Base-by-base conservation (phyloP, 305 asterid genomes). In the Fraxinus xanthoxyloides region DNA sequence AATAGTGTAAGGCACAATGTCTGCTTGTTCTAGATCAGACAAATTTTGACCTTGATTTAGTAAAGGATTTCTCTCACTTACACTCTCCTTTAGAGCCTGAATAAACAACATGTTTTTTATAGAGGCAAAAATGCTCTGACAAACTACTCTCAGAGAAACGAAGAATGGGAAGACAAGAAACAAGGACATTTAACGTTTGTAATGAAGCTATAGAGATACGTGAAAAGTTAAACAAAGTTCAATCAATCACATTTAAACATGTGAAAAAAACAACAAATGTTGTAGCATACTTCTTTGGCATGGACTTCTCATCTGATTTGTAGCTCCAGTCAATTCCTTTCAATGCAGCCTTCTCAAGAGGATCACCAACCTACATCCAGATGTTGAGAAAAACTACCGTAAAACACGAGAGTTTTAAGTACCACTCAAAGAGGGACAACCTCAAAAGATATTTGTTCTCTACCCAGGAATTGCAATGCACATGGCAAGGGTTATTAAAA, bases 271-370 rank as follows among this genome's bases (percentile, higher is more conserved):
- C 9, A 82, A 83, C 34, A 70, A 69, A 73, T 34, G 80, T 30
- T 61, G 76, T 56, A 63, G 84, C 93, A 82, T 94, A 92, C 98
- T 89, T 94, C 87, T 94, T 95, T 51, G 99, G 98, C 87, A 92
- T 82, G 80, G 98, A 96, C 84, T 95, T 95, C 86, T 95, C 99
- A 91, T 95, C 99, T 87, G 98, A 94, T 87, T 87, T 94, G 87
- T 95, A 95, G 82, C 88, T 85, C 99, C 99, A 95, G 56, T 91
- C 98, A 76, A 95, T 94, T 88, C 98, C 99, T 82, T 91, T 92
- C 69, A 95, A 91, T n/a, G 99, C 98, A 84, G 98, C 98, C 88
- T 93, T 94, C 89, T 95, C 99, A 87, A 95, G 98, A 83, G 99
- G 99, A 89, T 95, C 99, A 24, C 99, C 99, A 80, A 95, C 99